Evolutionary conservation across 2,329 filamentous ascomycete species (phyloP).

Genomic region (Chrysoporthe puriensis): DNA sequence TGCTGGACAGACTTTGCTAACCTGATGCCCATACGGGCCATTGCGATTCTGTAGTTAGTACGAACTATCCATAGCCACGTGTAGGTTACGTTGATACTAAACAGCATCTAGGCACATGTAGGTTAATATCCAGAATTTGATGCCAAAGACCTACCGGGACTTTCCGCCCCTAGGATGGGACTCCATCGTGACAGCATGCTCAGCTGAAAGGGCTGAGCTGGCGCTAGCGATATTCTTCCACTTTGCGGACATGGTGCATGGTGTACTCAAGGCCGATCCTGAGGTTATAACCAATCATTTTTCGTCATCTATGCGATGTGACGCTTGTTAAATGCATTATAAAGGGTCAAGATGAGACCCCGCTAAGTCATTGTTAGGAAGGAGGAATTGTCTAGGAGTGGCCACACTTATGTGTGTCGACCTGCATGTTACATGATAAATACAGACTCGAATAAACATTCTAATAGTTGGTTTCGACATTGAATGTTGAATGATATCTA

Average conservation of each 20-base stretch:
- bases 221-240: background rate
- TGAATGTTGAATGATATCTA: too few relatives aligned
- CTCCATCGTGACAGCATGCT: background rate
- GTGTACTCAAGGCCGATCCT: background rate
- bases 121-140: background rate
- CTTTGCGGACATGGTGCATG: background rate
- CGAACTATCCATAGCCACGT: background rate
- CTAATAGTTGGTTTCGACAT: too few relatives aligned
- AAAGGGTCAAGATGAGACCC: background rate
- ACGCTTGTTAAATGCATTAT: background rate
- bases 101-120: background rate
- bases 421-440: too few relatives aligned
- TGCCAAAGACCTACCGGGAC: background rate
- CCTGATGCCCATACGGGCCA: background rate
- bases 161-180: background rate
- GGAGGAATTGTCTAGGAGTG: background rate
- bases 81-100: background rate
- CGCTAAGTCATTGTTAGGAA: background rate
- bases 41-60: too few relatives aligned
- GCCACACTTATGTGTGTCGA: too few relatives aligned
- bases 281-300: background rate
- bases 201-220: constrained; percentile 1
- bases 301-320: background rate
- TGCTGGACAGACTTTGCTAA: background rate
- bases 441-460: too few relatives aligned